A percentile compares a stretch with the other conserved stretches of the same genome.
These are phyloP conservation scores for Dactylonectria macrodidyma DNA, from an alignment of 2,329 filamentous ascomycete species.

Conservation along the genomic window DNA sequence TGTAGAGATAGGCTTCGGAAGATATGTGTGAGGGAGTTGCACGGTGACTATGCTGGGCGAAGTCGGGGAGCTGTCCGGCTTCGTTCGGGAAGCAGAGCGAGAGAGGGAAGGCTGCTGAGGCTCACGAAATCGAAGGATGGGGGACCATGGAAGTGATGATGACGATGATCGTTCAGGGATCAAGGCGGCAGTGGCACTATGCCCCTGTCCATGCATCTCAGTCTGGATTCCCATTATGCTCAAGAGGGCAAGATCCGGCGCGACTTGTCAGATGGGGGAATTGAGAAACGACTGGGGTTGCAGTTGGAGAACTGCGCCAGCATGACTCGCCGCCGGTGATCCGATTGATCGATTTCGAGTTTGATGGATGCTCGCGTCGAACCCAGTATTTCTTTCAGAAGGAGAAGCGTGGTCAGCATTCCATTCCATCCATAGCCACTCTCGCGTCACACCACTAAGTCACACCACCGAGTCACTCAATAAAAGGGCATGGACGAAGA, in stretches of 20 bases:
- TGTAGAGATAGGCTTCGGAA: neutral
- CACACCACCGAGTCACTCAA: neutral
- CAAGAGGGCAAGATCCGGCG: constrained; percentile 14
- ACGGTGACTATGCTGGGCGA: neutral
- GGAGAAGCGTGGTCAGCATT: neutral
- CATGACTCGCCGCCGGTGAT: neutral
- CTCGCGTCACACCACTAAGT: neutral
- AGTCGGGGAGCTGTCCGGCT: constrained; percentile 5
- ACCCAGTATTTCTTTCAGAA: neutral
- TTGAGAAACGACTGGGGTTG: neutral
- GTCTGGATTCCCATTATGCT: constrained; percentile 7
- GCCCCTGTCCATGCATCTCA: constrained; percentile 5
- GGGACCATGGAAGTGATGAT: neutral
- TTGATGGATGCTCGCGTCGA: neutral
- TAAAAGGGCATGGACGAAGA: neutral
- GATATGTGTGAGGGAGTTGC: constrained; percentile 6
- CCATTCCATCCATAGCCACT: neutral
- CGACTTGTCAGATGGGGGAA: constrained; percentile 23
- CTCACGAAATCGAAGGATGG: neutral
- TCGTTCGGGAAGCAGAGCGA: neutral
- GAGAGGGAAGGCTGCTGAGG: neutral
- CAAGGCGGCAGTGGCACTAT: constrained; percentile 9
- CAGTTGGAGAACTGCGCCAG: neutral
- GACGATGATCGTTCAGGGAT: constrained; percentile 17
- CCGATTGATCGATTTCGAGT: neutral